Conservation (phyloP, 1,284 basidiomycete species). For the Coriolopsis trogii region DNA sequence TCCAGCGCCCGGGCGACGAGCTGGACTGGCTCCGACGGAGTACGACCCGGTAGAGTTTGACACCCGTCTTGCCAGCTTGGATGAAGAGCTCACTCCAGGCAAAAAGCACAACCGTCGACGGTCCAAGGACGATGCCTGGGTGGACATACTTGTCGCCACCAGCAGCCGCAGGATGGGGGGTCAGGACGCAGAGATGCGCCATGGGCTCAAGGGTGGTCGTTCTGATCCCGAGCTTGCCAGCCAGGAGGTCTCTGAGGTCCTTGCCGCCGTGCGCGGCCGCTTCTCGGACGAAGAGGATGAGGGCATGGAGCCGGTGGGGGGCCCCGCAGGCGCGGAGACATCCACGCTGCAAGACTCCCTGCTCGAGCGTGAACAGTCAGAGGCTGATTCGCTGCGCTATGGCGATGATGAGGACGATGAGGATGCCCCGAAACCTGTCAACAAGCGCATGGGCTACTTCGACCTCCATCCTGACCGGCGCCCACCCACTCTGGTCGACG, state of each 20-base stretch:
- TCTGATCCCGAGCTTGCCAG: constrained; percentile 74
- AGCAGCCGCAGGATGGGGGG: constrained; percentile 59
- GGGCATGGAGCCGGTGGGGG: constrained; percentile 42
- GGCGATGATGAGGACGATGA: constrained; percentile 40
- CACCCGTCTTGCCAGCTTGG: constrained; percentile 67
- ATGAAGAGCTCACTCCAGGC: constrained; percentile 54
- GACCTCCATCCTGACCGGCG: constrained; percentile 65
- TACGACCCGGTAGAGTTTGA: constrained; percentile 76
- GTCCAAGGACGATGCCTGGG: constrained; percentile 76
- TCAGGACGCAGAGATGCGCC: constrained; percentile 55
- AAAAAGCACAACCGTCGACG: constrained; percentile 54
- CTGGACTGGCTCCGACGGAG: constrained; percentile 61
- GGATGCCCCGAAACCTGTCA: constrained; percentile 11
- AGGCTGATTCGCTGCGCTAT: constrained; percentile 22
- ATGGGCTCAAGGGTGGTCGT: constrained; percentile 39
- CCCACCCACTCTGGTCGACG: constrained; percentile 43
- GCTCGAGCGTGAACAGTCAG: constrained; percentile 15
- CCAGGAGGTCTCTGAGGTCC: constrained; percentile 69
- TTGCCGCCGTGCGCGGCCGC: constrained; percentile 62
- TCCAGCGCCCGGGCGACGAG: constrained; percentile 44
- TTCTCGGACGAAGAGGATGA: constrained; percentile 50
- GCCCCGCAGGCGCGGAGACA: constrained; percentile 19
- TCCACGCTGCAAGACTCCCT: constrained; percentile 28
- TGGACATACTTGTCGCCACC: constrained; percentile 81
- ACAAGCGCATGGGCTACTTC: constrained; percentile 62